Percentiles rank a stretch among this genome's conserved stretches.
Conservation (phyloP, 169 alveolate species). For the Perkinsus marinus region DNA sequence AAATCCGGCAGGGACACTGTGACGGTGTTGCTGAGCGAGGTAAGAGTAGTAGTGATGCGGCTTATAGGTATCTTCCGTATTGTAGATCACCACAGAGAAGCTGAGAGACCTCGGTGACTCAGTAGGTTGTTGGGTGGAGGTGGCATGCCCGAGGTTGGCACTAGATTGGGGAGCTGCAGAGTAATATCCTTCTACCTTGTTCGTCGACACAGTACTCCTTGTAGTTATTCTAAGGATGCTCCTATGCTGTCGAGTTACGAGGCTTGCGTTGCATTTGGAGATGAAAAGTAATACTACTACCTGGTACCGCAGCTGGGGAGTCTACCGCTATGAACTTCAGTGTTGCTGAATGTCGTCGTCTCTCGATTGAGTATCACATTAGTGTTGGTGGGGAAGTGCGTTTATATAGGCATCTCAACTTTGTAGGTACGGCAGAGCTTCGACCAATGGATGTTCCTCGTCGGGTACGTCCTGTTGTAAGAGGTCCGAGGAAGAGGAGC, state of each 20-base stretch:
- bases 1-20: constrained; percentile 30
- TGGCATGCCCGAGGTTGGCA: constrained; percentile 96
- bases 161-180: constrained; percentile 92
- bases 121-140: constrained; percentile 55
- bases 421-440: background rate
- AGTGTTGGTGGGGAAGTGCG: too few relatives aligned
- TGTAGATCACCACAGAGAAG: background rate
- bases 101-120: background rate
- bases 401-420: background rate
- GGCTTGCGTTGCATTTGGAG: constrained; percentile 80
- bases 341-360: too few relatives aligned
- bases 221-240: background rate
- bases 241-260: constrained; percentile 95
- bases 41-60: background rate
- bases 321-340: too few relatives aligned
- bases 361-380: too few relatives aligned
- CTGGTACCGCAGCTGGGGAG: too few relatives aligned
- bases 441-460: background rate
- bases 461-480: background rate
- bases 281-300: background rate
- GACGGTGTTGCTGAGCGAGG: constrained; percentile 1
- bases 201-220: background rate
- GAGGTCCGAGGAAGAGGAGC: background rate
- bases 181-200: background rate
- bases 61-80: too few relatives aligned